Evolutionary conservation across 352 stramenopile species (phyloP), one percentile per base, ranked within the genome.

Genomic region (Globisporangium rhizosaccharum): DNA sequence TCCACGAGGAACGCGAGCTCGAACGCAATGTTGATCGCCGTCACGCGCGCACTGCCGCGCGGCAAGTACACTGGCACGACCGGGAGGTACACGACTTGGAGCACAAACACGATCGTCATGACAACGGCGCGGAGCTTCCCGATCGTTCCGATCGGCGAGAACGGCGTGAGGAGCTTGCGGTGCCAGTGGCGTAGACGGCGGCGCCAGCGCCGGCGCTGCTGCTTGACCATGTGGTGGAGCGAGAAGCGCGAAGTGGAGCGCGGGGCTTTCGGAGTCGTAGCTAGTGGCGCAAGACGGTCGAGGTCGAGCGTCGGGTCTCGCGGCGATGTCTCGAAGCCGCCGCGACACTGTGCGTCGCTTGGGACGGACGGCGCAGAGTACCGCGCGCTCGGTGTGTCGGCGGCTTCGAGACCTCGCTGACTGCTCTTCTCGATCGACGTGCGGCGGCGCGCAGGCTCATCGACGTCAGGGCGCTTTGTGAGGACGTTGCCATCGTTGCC

Each of bases 41-140:
- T 63, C 14, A 56, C 28, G 10, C 39, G n/a, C 14, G 30, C 28
- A 23, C 57, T 57, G 8, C 57, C 50, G 18, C 48, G 0, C 10
- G 47, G 25, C 23, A 41, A 20, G 33, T 57, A 63, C 51, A 49
- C 50, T 11, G 30, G 51, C 51, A 42, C 28, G 15, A 57, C 15
- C 5, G 50, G 49, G 18, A 57, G 39, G 23, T 63, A 57, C 5
- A 57, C 33, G 37, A 48, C 41, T 33, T 63, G 57, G 7, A 57
- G 4, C 26, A n/a, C 51, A 45, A 63, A 53, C 20, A 45, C 50
- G 28, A 57, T 25, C 23, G 41, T 10, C 42, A 57, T 53, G 42
- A 49, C 11, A 26, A 57, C 2, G 4, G 28, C 44, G 7, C 41
- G 41, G 48, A 57, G 20, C 25, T 51, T 52, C 9, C 30, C 44